Percentiles rank a stretch among this genome's conserved stretches.
Evolutionary conservation across 768 basidiomycete genomes (phyloP).

Genomic region (Lactarius hengduanensis): DNA sequence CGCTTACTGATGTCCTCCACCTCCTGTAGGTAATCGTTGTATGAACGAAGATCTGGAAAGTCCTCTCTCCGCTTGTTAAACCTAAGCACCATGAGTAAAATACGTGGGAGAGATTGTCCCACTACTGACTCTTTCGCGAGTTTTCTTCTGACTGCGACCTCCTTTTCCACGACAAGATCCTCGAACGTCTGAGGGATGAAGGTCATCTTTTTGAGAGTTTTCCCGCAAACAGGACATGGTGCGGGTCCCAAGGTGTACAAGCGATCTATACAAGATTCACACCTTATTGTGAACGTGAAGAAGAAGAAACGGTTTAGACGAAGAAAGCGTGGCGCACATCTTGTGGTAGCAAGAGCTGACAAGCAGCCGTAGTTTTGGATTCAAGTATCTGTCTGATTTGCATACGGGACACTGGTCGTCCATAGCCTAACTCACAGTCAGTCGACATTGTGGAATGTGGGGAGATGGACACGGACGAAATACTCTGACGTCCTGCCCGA

Average conservation of each 20-base stretch:
- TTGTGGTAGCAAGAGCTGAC: constrained; percentile 99
- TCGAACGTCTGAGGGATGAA: constrained; percentile 96
- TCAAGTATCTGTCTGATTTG: constrained; percentile 93
- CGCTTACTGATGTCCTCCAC: constrained; percentile 85
- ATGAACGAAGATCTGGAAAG: constrained; percentile 72
- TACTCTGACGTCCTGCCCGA: constrained; percentile 81
- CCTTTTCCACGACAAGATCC: constrained; percentile 89
- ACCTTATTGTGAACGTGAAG: constrained; percentile 50
- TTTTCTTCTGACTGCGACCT: constrained; percentile 83
- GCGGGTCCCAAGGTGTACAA: constrained; percentile 94
- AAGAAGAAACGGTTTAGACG: background rate
- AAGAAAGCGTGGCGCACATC: constrained; percentile 56
- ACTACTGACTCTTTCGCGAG: constrained; percentile 80
- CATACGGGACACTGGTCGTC: constrained; percentile 97
- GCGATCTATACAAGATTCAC: constrained; percentile 97
- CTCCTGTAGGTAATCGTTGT: constrained; percentile 95
- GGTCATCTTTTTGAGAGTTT: constrained; percentile 85
- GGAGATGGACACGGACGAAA: constrained; percentile 52
- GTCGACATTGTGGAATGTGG: constrained; percentile 14
- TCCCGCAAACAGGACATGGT: constrained; percentile 91
- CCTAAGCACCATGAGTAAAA: constrained; percentile 40
- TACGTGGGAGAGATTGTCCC: background rate
- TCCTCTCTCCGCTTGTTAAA: constrained; percentile 95
- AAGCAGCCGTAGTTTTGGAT: constrained; percentile 88
- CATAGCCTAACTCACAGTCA: constrained; percentile 54